Evolutionary conservation across 129 eudicot species (phyloP).

Genomic region (Artemisia argyi): DNA sequence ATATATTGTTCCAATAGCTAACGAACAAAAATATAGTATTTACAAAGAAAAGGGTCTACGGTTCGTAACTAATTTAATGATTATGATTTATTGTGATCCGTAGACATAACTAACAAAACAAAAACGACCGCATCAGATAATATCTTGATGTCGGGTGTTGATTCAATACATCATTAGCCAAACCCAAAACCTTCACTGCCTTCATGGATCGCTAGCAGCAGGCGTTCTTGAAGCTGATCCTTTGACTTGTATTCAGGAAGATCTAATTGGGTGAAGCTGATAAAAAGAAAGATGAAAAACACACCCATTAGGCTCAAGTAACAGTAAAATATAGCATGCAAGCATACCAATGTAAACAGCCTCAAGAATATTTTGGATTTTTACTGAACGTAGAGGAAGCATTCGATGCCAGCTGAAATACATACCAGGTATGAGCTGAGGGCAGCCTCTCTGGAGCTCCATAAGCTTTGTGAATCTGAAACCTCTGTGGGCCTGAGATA

Average conservation of each 20-base stretch:
- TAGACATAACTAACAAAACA: background rate
- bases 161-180: background rate
- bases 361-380: too few relatives aligned
- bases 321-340: background rate
- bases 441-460: conserved; percentile 12
- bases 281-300: background rate
- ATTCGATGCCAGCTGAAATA: background rate
- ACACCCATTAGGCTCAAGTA: background rate
- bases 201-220: conserved; percentile 10
- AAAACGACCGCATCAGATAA: background rate
- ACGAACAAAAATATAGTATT: background rate
- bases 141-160: background rate
- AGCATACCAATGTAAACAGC: too few relatives aligned
- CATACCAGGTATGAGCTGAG: conserved; percentile 10
- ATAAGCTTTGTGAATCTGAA: conserved; percentile 11
- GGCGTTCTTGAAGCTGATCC: conserved; percentile 9
- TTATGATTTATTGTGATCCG: background rate
- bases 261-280: conserved; percentile 15
- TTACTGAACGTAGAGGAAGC: too few relatives aligned
- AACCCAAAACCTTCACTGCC: conserved; percentile 11
- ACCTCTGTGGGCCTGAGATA: conserved; percentile 50
- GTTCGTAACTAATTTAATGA: background rate
- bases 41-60: background rate
- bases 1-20: conserved; percentile 5
- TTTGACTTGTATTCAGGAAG: conserved; percentile 5